Percentiles rank a stretch among this genome's conserved stretches.
Evolutionary conservation across 2,329 filamentous ascomycete species (phyloP).

Genomic region (Penicillium sp.): DNA sequence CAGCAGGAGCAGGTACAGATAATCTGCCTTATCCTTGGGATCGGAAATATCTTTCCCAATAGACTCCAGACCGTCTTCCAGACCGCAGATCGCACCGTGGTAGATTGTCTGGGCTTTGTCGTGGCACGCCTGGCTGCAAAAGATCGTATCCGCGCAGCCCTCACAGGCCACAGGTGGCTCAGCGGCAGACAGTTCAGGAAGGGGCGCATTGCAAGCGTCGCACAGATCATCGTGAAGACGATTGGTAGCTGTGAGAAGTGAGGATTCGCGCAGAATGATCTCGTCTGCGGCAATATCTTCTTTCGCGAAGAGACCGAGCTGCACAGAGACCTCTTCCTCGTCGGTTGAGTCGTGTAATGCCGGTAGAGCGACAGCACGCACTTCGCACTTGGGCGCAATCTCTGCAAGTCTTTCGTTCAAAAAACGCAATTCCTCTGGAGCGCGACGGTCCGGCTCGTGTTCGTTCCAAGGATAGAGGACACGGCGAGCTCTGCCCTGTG

Average conservation of each 20-base stretch:
- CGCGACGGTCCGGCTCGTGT: slow-evolving; percentile 55
- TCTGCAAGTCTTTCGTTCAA: slow-evolving; percentile 65
- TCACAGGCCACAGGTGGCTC: slow-evolving; percentile 45
- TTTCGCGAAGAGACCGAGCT: slow-evolving; percentile 86
- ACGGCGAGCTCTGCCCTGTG: slow-evolving; percentile 43
- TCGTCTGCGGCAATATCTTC: slow-evolving; percentile 73
- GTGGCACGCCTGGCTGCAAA: slow-evolving; percentile 55
- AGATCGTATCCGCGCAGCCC: slow-evolving; percentile 54
- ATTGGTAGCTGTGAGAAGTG: slow-evolving; percentile 82
- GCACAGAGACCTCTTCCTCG: slow-evolving; percentile 49
- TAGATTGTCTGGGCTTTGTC: slow-evolving; percentile 53
- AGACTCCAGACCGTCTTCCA: slow-evolving; percentile 49
- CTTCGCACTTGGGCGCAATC: slow-evolving; percentile 76
- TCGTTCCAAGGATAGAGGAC: slow-evolving; percentile 61
- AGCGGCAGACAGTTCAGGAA: slow-evolving; percentile 54
- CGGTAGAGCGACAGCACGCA: slow-evolving; percentile 70
- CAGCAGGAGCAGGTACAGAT: slow-evolving; percentile 56
- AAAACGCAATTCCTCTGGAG: slow-evolving; percentile 53
- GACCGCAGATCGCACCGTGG: slow-evolving; percentile 55
- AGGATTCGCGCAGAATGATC: slow-evolving; percentile 72
- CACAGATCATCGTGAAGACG: slow-evolving; percentile 80
- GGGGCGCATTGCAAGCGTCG: slow-evolving; percentile 75
- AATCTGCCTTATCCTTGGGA: slow-evolving; percentile 54
- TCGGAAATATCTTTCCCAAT: slow-evolving; percentile 55
- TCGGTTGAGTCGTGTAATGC: slow-evolving; percentile 50